A percentile compares a stretch with the other conserved stretches of the same genome.
Conservation (phyloP, 1,139 yeast genomes). For the Candida freyschussii region DNA sequence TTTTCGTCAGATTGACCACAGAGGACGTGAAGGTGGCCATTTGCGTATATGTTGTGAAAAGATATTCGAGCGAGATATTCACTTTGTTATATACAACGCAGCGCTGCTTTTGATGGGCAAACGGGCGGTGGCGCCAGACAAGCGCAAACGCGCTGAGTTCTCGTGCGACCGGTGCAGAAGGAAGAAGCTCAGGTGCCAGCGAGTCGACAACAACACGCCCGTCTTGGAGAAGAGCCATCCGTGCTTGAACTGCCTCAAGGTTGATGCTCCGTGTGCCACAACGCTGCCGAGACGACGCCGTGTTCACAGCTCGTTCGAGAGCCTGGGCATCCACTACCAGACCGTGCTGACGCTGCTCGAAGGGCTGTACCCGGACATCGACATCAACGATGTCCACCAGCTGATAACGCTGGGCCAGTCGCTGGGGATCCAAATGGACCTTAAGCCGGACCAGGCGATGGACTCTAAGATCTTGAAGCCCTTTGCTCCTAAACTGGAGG, state of each 20-base stretch:
- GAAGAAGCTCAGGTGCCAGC: constrained; percentile 39
- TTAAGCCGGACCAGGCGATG: constrained; percentile 11
- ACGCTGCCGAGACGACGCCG: constrained; percentile 36
- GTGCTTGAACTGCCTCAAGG: constrained; percentile 35
- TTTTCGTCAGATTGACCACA: constrained; percentile 57
- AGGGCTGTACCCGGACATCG: constrained; percentile 39
- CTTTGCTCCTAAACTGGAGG: constrained; percentile 15
- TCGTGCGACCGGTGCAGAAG: constrained; percentile 43
- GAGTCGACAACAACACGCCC: constrained; percentile 22
- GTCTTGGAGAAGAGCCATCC: constrained; percentile 33
- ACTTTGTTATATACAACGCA: too few relatives aligned
- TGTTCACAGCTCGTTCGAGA: constrained; percentile 35
- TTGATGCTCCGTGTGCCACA: constrained; percentile 36
- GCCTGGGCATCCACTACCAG: constrained; percentile 36
- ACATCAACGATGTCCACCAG: constrained; percentile 35
- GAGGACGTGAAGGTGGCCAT: constrained; percentile 38
- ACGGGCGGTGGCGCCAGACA: constrained; percentile 35
- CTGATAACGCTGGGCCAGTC: constrained; percentile 33
- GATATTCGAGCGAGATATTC: too few relatives aligned
- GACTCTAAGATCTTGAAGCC: constrained; percentile 23
- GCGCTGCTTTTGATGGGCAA: too few relatives aligned
- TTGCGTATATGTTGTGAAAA: too few relatives aligned
- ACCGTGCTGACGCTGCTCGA: constrained; percentile 33
- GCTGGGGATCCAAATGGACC: constrained; percentile 32
- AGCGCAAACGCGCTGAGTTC: constrained; percentile 35